Conservation (phyloP, 1,139 yeast genomes). For the Pichia cactophila region DNA sequence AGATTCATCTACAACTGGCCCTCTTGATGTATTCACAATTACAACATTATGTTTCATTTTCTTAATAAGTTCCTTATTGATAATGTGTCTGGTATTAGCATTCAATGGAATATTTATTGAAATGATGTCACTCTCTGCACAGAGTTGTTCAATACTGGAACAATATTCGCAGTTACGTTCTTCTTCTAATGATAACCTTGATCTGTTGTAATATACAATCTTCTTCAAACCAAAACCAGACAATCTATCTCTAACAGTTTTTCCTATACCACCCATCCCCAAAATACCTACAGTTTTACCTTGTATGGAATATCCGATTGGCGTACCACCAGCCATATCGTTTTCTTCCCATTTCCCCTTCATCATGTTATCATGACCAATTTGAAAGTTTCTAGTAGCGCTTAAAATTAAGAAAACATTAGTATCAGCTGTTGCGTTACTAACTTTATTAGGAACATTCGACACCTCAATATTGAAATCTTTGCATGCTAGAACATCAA, state of each 20-base stretch:
- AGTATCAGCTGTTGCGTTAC: constrained; percentile 75
- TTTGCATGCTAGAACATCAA: constrained; percentile 49
- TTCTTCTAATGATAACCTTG: constrained; percentile 44
- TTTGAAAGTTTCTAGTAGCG: constrained; percentile 56
- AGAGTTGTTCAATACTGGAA: constrained; percentile 46
- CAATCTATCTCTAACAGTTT: constrained; percentile 61
- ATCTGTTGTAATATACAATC: constrained; percentile 59
- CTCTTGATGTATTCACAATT: constrained; percentile 60
- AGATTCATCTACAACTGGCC: constrained; percentile 46
- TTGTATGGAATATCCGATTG: constrained; percentile 52
- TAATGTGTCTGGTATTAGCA: constrained; percentile 39
- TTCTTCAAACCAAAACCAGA: constrained; percentile 55
- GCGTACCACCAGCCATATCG: constrained; percentile 36
- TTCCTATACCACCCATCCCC: constrained; percentile 80
- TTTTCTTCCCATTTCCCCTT: constrained; percentile 50
- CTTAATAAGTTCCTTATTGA: constrained; percentile 43
- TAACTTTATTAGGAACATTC: constrained; percentile 66
- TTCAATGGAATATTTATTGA: constrained; percentile 60
- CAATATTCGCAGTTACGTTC: constrained; percentile 49
- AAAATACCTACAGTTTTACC: constrained; percentile 61
- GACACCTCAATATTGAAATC: constrained; percentile 50
- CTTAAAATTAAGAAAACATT: constrained; percentile 60
- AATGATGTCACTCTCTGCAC: constrained; percentile 49
- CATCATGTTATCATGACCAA: constrained; percentile 40
- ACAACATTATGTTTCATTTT: constrained; percentile 64